phyloP scores from a whole-genome alignment of 2,329 filamentous ascomycete species.

The Fusarium mangiferae region DNA sequence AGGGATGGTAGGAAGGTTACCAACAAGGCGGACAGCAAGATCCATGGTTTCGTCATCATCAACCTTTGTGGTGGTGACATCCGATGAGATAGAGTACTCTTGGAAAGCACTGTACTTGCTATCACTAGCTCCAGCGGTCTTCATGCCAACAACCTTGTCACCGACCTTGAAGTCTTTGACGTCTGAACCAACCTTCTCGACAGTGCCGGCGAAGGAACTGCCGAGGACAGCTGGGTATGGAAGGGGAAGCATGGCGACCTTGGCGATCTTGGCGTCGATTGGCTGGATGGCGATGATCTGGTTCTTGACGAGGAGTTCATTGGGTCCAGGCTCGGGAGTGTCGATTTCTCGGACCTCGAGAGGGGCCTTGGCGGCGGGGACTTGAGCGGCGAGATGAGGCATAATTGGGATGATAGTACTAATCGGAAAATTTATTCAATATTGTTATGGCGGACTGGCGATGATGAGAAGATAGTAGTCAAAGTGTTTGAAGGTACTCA shows the following conservation, averaged over 20 bases:
- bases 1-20: constrained; percentile 30
- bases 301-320: constrained; percentile 35
- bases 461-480: fast-evolving
- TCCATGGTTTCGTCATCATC: constrained; percentile 8
- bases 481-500: fast-evolving
- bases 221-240: constrained; percentile 28
- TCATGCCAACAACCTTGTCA: constrained; percentile 29
- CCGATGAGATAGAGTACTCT: constrained; percentile 12
- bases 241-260: constrained; percentile 31
- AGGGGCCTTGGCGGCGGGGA: constrained; percentile 27
- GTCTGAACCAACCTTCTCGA: constrained; percentile 9
- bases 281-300: constrained; percentile 32
- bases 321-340: constrained; percentile 27
- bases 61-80: constrained; percentile 22
- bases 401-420: neutral
- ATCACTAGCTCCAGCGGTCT: constrained; percentile 26
- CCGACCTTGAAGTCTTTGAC: constrained; percentile 24
- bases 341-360: constrained; percentile 23
- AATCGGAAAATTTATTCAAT: fast-evolving
- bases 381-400: constrained; percentile 29
- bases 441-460: fast-evolving
- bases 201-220: constrained; percentile 28
- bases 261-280: constrained; percentile 35
- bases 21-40: constrained; percentile 28
- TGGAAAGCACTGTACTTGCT: constrained; percentile 34